These are phyloP conservation scores for Trypanosoma lewisi DNA, from an alignment of 208 protist genomes.

Conservation along the genomic window DNA sequence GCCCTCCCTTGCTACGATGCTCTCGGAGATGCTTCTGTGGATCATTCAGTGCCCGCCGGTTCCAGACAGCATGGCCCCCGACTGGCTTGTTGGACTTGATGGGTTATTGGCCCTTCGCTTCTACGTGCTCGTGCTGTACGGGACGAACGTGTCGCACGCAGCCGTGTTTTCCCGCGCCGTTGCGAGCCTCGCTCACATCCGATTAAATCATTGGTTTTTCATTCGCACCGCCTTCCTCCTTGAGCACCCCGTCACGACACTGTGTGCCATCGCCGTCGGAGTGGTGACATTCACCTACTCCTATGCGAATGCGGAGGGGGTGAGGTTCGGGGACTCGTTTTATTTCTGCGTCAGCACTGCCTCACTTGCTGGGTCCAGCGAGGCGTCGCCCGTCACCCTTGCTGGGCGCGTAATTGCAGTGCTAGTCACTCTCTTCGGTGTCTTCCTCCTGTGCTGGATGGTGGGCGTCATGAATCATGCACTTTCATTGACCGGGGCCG, in stretches of 20 bases:
- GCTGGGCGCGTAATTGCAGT: slow-evolving; percentile 52
- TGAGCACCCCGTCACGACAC: slow-evolving; percentile 20
- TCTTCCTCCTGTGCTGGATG: slow-evolving; percentile 42
- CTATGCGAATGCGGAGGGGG: slow-evolving; percentile 45
- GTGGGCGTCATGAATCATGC: slow-evolving; percentile 44
- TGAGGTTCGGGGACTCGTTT: slow-evolving; percentile 39
- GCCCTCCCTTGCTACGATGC: slow-evolving; percentile 33
- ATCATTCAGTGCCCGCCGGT: slow-evolving; percentile 60
- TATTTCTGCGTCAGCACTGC: slow-evolving; percentile 61
- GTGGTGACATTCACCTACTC: slow-evolving; percentile 43
- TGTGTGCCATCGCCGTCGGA: slow-evolving; percentile 25
- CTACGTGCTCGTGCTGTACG: slow-evolving; percentile 63
- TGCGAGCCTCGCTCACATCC: slow-evolving; percentile 43
- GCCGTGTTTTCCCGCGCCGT: slow-evolving; percentile 50
- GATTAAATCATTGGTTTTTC: slow-evolving; percentile 31
- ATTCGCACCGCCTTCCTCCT: slow-evolving; percentile 35
- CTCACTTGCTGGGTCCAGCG: slow-evolving; percentile 52
- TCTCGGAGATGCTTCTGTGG: slow-evolving; percentile 68
- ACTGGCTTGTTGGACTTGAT: slow-evolving; percentile 42
- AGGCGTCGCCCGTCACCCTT: slow-evolving; percentile 41
- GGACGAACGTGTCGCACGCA: slow-evolving; percentile 32
- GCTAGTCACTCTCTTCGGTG: slow-evolving; percentile 40
- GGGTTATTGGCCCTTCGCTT: slow-evolving; percentile 58
- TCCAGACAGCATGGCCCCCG: slow-evolving; percentile 17
- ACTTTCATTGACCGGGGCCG: slow-evolving; percentile 35